Evolutionary conservation across 2,329 filamentous ascomycete genomes (phyloP).

Genomic region (Triangularia verruculosa): DNA sequence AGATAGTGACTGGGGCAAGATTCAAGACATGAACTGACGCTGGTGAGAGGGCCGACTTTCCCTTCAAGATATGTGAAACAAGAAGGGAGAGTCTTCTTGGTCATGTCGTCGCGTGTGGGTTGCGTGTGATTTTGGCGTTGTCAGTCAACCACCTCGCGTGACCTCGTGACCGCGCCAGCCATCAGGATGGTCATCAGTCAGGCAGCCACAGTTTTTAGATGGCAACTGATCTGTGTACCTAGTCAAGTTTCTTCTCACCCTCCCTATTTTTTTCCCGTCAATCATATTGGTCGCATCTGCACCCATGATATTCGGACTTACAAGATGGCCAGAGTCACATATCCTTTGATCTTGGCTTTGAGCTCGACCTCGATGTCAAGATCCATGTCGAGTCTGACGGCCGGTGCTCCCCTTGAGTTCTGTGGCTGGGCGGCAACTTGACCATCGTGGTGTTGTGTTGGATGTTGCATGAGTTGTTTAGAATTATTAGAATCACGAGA

Average conservation of each 20-base stretch:
- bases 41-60: neutral
- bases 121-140: neutral
- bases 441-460: neutral
- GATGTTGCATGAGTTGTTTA: neutral
- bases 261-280: neutral
- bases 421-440: neutral
- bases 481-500: no score
- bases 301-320: conserved; percentile 8
- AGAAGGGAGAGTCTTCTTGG: neutral
- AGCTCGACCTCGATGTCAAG: conserved; percentile 27
- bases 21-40: neutral
- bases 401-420: conserved; percentile 19
- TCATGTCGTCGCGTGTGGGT: conserved; percentile 5
- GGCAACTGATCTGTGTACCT: neutral
- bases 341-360: conserved; percentile 25
- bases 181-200: neutral
- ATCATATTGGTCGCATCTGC: neutral
- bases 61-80: neutral
- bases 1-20: neutral
- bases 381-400: conserved; percentile 27
- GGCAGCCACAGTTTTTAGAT: neutral
- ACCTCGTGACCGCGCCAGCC: conserved; percentile 17
- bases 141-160: conserved; percentile 18
- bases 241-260: neutral
- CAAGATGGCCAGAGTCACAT: conserved; percentile 23